Conservation (phyloP, 495 filamentous ascomycete genomes). For the Aspergillus leporis region DNA sequence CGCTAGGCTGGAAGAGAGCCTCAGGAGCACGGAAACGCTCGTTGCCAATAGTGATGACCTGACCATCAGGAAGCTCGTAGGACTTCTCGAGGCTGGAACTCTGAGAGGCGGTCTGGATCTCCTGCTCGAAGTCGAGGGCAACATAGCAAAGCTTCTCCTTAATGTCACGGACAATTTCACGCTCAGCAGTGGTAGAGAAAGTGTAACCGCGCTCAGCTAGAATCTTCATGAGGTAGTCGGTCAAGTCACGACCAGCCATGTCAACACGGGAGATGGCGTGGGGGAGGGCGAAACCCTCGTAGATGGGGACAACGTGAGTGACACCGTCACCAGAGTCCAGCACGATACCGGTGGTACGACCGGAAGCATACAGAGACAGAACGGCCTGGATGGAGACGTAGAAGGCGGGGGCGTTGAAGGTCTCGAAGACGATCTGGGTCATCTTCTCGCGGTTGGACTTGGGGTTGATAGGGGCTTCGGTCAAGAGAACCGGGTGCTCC, state of each 20-base stretch:
- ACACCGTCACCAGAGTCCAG: constrained; percentile 99
- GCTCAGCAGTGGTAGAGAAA: constrained; percentile 99
- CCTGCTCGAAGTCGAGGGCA: constrained; percentile 98
- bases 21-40: constrained; percentile 99
- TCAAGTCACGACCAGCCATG: constrained; percentile 99
- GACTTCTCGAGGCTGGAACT: constrained; percentile 99
- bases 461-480: constrained; percentile 99
- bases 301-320: constrained; percentile 99
- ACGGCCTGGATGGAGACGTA: constrained; percentile 99
- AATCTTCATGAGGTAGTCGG: constrained; percentile 99
- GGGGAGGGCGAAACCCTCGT: constrained; percentile 99
- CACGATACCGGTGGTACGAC: constrained; percentile 99
- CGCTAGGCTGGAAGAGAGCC: constrained; percentile 98
- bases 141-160: constrained; percentile 99
- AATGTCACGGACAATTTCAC: constrained; percentile 99
- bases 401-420: constrained; percentile 99
- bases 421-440: constrained; percentile 99
- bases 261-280: constrained; percentile 99
- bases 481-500: constrained; percentile 99
- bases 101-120: constrained; percentile 99
- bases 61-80: constrained; percentile 98
- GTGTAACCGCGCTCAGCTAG: constrained; percentile 98
- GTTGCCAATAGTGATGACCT: constrained; percentile 99
- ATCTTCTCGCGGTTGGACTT: constrained; percentile 99
- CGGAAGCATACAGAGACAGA: constrained; percentile 97